Conservation (phyloP, 805 yeast genomes). For the Kockiozyma suomiensis region DNA sequence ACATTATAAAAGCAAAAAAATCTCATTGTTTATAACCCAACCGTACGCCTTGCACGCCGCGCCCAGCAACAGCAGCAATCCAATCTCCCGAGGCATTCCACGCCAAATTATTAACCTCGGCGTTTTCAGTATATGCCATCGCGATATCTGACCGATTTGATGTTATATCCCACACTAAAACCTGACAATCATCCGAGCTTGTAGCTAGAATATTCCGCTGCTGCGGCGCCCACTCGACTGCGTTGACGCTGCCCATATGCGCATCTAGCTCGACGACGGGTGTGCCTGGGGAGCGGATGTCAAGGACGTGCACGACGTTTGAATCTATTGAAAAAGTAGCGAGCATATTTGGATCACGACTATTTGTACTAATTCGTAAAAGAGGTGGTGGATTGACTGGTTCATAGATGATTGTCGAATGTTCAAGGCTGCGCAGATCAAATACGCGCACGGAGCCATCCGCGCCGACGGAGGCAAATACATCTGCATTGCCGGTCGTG, state of each 20-base stretch:
- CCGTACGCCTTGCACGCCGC: slow-evolving; percentile 63
- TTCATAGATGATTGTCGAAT: slow-evolving; percentile 92
- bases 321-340: slow-evolving; percentile 81
- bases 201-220: slow-evolving; percentile 63
- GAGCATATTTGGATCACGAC: slow-evolving; percentile 75
- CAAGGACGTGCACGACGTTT: slow-evolving; percentile 67
- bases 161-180: slow-evolving; percentile 61
- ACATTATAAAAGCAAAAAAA: background rate
- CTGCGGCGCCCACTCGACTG: slow-evolving; percentile 80
- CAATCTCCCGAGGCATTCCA: slow-evolving; percentile 78
- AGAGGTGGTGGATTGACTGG: slow-evolving; percentile 56
- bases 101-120: slow-evolving; percentile 75
- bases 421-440: slow-evolving; percentile 77
- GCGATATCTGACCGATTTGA: slow-evolving; percentile 29
- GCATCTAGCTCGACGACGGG: slow-evolving; percentile 74
- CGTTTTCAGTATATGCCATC: slow-evolving; percentile 59
- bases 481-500: slow-evolving; percentile 67
- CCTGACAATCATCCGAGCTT: slow-evolving; percentile 66
- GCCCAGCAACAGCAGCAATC: slow-evolving; percentile 75
- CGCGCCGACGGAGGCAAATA: slow-evolving; percentile 90
- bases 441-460: slow-evolving; percentile 94
- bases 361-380: slow-evolving; percentile 74
- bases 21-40: slow-evolving; percentile 1
- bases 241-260: slow-evolving; percentile 68
- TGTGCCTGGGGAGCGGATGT: slow-evolving; percentile 83